Evolutionary conservation across 2,329 filamentous ascomycete genomes (phyloP), one percentile per base, ranked within the genome.

Genomic region (Didymella pomorum): DNA sequence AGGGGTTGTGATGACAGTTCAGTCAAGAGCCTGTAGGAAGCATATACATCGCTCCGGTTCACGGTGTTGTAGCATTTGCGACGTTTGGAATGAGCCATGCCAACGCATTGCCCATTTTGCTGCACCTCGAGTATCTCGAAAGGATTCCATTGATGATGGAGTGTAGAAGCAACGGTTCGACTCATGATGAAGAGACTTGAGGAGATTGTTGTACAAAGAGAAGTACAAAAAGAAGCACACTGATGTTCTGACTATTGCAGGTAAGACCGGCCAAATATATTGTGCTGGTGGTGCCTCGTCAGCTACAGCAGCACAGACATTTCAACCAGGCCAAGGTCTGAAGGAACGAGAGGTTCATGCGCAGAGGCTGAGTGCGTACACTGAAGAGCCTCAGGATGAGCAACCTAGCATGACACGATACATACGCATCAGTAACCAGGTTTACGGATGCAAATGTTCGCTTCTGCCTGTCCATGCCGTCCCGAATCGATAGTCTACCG

Each of bases 21-120:
- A 3, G 12, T 12, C 4, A 70, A 1, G 6, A 66, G 29, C 1
- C 2, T 1, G 11, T 59, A 23, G 14, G 61, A 41, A 16, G 31
- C 48, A 5, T 11, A 1, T 11, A 48, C 14, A 21, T 65, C 60
- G 3, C 10, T 6, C 10, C 10, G 7, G 1, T 46, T 35, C 29
- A 69, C 58, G 1, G 7, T 11, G 2, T 14, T 59, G 2, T 7
- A 29, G 37, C 66, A 70, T 14, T 58, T 59, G 11, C 63, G 62
- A 9, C 50, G 23, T 21, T 31, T 55, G 2, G 61, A 54, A 1
- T 29, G 52, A 3, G 64, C 66, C 37, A 33, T 55, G 16, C 63
- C 64, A 1, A 62, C 21, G 46, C 66, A 70, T 12, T 51, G 53
- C 12, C 45, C 7, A 29, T 63, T 48, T 2, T 23, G n/a, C 8